These are phyloP conservation scores for Metschnikowia cubensis DNA, from an alignment of 805 yeast genomes.

Conservation along the genomic window DNA sequence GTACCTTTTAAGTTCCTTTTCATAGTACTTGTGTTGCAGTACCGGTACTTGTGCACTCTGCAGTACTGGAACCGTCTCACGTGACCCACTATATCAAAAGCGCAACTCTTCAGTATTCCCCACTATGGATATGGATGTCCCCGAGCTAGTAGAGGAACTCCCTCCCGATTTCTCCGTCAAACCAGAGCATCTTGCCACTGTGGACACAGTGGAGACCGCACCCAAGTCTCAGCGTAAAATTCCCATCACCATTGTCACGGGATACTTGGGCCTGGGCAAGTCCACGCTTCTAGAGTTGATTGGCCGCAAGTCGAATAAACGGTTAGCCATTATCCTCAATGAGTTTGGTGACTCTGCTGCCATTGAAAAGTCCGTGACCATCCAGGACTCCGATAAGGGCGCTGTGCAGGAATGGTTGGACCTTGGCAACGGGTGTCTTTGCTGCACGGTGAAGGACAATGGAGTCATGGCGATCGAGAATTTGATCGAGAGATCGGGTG, in stretches of 20 bases:
- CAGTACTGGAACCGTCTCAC: background rate
- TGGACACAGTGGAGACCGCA: background rate
- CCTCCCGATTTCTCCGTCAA: conserved; percentile 16
- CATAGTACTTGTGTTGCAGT: no score
- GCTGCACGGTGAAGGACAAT: conserved; percentile 92
- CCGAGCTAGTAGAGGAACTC: conserved; percentile 32
- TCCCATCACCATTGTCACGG: conserved; percentile 91
- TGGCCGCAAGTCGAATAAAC: conserved; percentile 63
- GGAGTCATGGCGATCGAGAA: conserved; percentile 94
- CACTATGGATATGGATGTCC: conserved; percentile 27
- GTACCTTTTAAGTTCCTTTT: no score
- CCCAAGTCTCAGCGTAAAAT: conserved; percentile 40
- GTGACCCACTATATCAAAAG: no score
- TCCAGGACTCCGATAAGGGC: conserved; percentile 46
- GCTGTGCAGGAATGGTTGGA: conserved; percentile 92
- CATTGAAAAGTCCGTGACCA: conserved; percentile 81
- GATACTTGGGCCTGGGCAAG: conserved; percentile 93
- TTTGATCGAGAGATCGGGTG: conserved; percentile 65
- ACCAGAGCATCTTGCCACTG: conserved; percentile 15
- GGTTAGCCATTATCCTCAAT: conserved; percentile 85
- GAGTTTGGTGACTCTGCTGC: conserved; percentile 90
- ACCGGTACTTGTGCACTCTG: background rate
- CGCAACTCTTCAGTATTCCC: no score
- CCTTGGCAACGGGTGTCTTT: conserved; percentile 92
- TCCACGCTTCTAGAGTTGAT: conserved; percentile 77